Base-by-base conservation (phyloP, 495 filamentous ascomycete species). In the Xylaria bambusicola region DNA sequence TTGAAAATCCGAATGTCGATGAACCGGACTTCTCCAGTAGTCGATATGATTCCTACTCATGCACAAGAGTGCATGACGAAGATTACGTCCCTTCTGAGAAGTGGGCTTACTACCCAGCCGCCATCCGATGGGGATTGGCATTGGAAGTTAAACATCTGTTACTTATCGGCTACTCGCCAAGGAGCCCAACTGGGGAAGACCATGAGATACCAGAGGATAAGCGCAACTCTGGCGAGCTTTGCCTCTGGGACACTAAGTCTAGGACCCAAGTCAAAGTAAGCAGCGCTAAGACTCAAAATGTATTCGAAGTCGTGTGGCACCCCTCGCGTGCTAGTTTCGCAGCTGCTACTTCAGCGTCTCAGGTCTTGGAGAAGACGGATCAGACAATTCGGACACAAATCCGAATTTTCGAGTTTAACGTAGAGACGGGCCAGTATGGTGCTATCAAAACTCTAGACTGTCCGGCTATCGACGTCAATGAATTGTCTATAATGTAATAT, bases 291-390 rank as follows among this genome's bases (percentile, higher is more conserved):
- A 84, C 84, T 0, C 84, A 88, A 36, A 92, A 90, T 61, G 84
- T 92, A 0, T 94, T 94, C 65, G 90, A 94, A 60, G 79, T 89
- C 12, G 81, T 84, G 7, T 97, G 90, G 88, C 88, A 93, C 67
- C 88, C 89, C 0, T 70, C 63, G 3, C 70, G 85, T 56, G 71
- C 75, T 5, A 71, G 72, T 38, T 88, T 89, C 72, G 75, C 83
- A 8, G 83, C 81, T 12, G 84, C 89, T 42, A 88, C 86, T 50
- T 80, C 84, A 3, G 81, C 82, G 0, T 65, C 67, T 45, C 66
- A 77, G 40, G 62, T 77, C 38, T 69, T 76, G 52, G 56, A 79
- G 51, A 72, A 77, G 59, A 46, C 75, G 10, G 71, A 74, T 17
- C 49, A 73, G 60, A 55, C 77, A 65, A 66, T 73, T 7, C 71